These are phyloP conservation scores for Lactifluus hygrophoroides DNA, from an alignment of 768 basidiomycete genomes.

Conservation along the genomic window DNA sequence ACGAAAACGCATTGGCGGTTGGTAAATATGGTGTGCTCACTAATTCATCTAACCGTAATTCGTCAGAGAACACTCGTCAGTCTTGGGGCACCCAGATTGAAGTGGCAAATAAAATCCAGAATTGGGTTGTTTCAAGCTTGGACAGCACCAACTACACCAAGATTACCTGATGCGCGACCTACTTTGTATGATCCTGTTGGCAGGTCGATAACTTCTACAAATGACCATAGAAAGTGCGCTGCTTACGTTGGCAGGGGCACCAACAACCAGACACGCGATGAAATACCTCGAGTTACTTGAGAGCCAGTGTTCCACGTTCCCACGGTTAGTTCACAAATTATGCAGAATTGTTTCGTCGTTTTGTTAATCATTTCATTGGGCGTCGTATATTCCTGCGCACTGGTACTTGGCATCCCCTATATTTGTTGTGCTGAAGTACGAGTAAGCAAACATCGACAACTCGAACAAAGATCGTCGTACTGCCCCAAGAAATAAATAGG, in stretches of 20 bases:
- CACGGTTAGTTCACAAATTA: slow-evolving; percentile 40
- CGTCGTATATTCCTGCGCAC: neutral
- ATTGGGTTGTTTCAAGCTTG: slow-evolving; percentile 47
- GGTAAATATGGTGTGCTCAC: no score
- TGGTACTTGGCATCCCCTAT: slow-evolving; percentile 37
- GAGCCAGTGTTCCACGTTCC: slow-evolving; percentile 33
- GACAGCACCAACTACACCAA: neutral
- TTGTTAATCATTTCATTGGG: neutral
- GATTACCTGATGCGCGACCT: neutral
- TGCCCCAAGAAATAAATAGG: slow-evolving; percentile 35
- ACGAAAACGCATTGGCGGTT: no score
- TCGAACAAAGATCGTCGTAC: slow-evolving; percentile 19
- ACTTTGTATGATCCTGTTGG: slow-evolving; percentile 36
- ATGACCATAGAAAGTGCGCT: neutral
- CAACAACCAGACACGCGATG: slow-evolving; percentile 51
- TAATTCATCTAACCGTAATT: no score
- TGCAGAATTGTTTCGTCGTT: slow-evolving; percentile 22
- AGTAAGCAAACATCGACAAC: neutral
- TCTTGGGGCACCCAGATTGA: no score
- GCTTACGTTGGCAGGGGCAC: slow-evolving; percentile 50
- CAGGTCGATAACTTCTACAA: neutral
- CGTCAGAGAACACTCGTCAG: no score
- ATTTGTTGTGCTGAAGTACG: slow-evolving; percentile 25
- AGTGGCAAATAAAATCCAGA: slow-evolving; percentile 54
- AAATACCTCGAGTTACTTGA: no score